Evolutionary conservation across 306 rosid genomes (phyloP), one percentile per base, ranked within the genome.

Genomic region (Prosopis cineraria): DNA sequence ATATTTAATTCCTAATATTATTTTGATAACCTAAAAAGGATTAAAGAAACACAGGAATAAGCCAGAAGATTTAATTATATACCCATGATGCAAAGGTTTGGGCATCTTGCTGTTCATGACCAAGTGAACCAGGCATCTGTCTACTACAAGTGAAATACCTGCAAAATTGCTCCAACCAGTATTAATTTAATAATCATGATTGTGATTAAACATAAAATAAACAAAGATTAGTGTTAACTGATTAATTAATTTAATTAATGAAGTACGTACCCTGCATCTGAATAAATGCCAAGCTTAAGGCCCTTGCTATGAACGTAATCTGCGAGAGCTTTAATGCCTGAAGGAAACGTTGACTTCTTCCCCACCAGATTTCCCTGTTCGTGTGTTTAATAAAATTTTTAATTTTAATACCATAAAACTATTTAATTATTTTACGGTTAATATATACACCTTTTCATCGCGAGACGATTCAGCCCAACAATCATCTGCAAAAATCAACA

Each of bases 191-290:
- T n/a, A n/a, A n/a, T n/a, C n/a, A n/a, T n/a, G n/a, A n/a, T n/a
- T n/a, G n/a, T n/a, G n/a, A n/a, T n/a, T n/a, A n/a, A n/a, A n/a
- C n/a, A n/a, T n/a, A n/a, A n/a, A n/a, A n/a, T n/a, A n/a, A n/a
- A n/a, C n/a, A n/a, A n/a, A n/a, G n/a, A n/a, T n/a, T n/a, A n/a
- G n/a, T n/a, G n/a, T n/a, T n/a, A n/a, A n/a, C n/a, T n/a, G n/a
- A n/a, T n/a, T n/a, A n/a, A n/a, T n/a, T n/a, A n/a, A n/a, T n/a
- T n/a, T n/a, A n/a, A n/a, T n/a, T n/a, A n/a, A n/a, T n/a, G n/a
- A n/a, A n/a, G n/a, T n/a, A n/a, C 20, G 52, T 93, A 95, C 97
- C 99, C 99, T 58, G 98, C 95, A 91, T 95, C 99, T 25, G 99
- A 88, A 83, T 95, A 95, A 66, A 95, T 95, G 68, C 99, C 99